Evolutionary conservation across 2,329 filamentous ascomycete species (phyloP), one percentile per base, ranked within the genome.

Genomic region (Colletotrichum acutatum): DNA sequence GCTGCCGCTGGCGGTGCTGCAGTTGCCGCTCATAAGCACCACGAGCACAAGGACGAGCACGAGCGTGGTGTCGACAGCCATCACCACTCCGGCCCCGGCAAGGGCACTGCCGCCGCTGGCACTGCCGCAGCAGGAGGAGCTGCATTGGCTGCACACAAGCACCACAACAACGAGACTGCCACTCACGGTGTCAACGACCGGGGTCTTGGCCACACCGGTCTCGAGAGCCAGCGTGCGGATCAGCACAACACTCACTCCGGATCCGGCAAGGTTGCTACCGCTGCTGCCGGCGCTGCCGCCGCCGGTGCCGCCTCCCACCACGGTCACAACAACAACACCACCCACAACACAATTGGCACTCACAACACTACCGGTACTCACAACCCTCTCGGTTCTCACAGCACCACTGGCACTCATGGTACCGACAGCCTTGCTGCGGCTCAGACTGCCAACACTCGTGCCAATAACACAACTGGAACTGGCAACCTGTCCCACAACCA

Each of bases 391-490:
- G 46, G n/a, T 3, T 49, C 53, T 12, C 32, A 54, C 30, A 42
- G 8, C 28, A 65, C 7, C 30, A 24, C 60, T 12, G 53, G 57
- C 9, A 68, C 49, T 0, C 58, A 68, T 14, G 58, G 37, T 2
- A 22, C 58, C 1, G 69, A 69, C 14, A 54, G 53, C n/a, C 12
- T 59, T 1, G 30, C 69, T 7, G 65, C 65, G 2, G 66, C 65
- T 1, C 66, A 65, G 22, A n/a, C 54, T 28, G 66, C 70, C 24
- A 60, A 60, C 46, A 11, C 60, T 46, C 52, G 42, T 5, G 11
- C 60, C 16, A 52, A n/a, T 14, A 60, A 49, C 19, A n/a, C 19
- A 3, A 4, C 7, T 1, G 42, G 42, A 49, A 49, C 42, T n/a
- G 42, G 42, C 16, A 42, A 42, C 7, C 42, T 46, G 19, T n/a